A percentile compares a stretch with the other conserved stretches of the same genome.
Conservation (phyloP, 805 yeast genomes). For the Monosporozyma servazzii region DNA sequence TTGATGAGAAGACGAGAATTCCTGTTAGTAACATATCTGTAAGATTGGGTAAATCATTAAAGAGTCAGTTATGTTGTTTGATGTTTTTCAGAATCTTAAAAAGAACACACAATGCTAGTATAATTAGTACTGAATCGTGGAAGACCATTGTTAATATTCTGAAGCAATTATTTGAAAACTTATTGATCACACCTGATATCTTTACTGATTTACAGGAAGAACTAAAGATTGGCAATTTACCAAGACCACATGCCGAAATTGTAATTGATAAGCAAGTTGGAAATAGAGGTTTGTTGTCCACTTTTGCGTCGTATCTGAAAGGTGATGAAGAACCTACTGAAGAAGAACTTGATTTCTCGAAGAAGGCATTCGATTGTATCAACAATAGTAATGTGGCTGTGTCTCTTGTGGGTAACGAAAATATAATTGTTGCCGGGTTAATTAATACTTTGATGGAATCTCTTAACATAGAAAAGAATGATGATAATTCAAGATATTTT, state of each 20-base stretch:
- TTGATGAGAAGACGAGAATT: constrained; percentile 47
- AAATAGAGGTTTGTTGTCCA: constrained; percentile 74
- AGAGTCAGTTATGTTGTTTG: constrained; percentile 83
- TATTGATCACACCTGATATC: constrained; percentile 56
- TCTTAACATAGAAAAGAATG: constrained; percentile 29
- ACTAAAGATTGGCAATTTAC: constrained; percentile 43
- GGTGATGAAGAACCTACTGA: constrained; percentile 95
- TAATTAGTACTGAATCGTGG: constrained; percentile 43
- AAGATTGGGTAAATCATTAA: constrained; percentile 79
- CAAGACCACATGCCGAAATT: constrained; percentile 57
- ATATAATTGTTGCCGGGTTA: constrained; percentile 25
- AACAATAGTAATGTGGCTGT: constrained; percentile 54
- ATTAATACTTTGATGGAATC: constrained; percentile 30
- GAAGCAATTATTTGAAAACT: constrained; percentile 58
- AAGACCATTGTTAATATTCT: constrained; percentile 47
- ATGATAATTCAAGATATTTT: constrained; percentile 31
- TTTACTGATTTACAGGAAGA: constrained; percentile 57
- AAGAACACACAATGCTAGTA: constrained; percentile 42
- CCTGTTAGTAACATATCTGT: constrained; percentile 77
- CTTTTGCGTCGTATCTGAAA: constrained; percentile 85
- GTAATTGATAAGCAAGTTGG: constrained; percentile 55
- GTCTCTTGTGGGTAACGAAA: constrained; percentile 43
- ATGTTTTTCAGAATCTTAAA: constrained; percentile 72
- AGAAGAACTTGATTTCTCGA: constrained; percentile 80
- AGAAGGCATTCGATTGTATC: constrained; percentile 76